Conservation (phyloP, 345 rosid species). For the Gossypioides kirkii region DNA sequence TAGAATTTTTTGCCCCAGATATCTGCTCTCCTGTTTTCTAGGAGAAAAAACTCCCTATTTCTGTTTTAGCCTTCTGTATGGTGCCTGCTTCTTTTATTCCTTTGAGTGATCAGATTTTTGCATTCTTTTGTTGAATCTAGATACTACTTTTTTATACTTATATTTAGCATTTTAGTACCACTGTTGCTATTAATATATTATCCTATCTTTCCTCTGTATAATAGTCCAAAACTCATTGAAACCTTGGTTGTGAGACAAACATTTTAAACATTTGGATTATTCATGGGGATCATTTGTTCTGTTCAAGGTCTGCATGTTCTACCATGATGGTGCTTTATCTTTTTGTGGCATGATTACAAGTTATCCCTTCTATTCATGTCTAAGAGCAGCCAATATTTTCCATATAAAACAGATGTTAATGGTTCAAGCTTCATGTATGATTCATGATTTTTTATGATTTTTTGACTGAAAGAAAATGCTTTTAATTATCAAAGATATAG, state of each 20-base stretch:
- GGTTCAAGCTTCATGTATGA: background rate
- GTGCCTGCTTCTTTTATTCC: background rate
- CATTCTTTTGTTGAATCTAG: background rate
- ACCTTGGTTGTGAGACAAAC: background rate
- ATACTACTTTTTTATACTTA: background rate
- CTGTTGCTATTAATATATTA: background rate
- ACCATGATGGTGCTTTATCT: background rate
- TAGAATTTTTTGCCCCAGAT: background rate
- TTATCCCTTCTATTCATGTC: background rate
- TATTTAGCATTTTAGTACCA: background rate
- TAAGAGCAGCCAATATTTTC: conserved; percentile 6
- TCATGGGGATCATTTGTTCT: background rate
- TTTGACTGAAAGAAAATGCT: background rate
- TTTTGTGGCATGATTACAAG: background rate
- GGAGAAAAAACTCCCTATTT: background rate
- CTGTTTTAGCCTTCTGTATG: background rate
- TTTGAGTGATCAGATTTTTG: background rate
- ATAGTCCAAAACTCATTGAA: background rate
- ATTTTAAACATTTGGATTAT: conserved; percentile 1
- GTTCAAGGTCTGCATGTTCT: background rate
- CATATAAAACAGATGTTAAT: background rate
- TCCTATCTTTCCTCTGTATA: background rate
- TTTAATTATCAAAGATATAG: background rate
- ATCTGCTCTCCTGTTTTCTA: background rate
- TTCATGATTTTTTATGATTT: background rate